Conservation (phyloP, 1,284 basidiomycete species). For the Caloboletus firmus region DNA sequence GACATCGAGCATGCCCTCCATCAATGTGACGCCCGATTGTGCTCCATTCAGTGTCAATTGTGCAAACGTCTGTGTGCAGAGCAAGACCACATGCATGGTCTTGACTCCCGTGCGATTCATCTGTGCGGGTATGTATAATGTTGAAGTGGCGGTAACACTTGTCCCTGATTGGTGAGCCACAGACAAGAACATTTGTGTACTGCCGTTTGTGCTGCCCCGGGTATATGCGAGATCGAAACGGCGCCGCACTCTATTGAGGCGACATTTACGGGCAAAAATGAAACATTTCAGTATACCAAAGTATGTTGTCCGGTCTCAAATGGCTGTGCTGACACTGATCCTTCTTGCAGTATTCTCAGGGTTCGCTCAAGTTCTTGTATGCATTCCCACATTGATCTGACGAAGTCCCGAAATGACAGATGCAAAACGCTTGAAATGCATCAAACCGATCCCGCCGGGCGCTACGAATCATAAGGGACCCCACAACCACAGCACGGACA, state of each 20-base stretch:
- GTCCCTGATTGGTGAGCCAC: constrained; percentile 2
- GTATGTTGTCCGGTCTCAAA: constrained; percentile 22
- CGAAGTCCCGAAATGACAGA: constrained; percentile 30
- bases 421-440: constrained; percentile 49
- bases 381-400: neutral
- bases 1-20: constrained; percentile 48
- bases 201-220: constrained; percentile 42
- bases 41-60: constrained; percentile 52
- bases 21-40: constrained; percentile 51
- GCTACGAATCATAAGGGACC: constrained; percentile 42
- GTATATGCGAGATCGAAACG: constrained; percentile 59
- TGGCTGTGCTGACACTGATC: neutral
- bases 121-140: constrained; percentile 54
- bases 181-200: constrained; percentile 53
- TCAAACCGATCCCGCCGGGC: constrained; percentile 46
- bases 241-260: constrained; percentile 57
- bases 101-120: constrained; percentile 44
- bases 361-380: constrained; percentile 10
- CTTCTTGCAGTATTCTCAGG: constrained; percentile 27
- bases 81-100: constrained; percentile 53
- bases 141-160: neutral
- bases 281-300: constrained; percentile 52
- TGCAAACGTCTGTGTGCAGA: constrained; percentile 53
- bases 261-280: constrained; percentile 50
- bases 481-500: constrained; percentile 49